Evolutionary conservation across 257 asterid species (phyloP).

Genomic region (Eustoma russellianum): DNA sequence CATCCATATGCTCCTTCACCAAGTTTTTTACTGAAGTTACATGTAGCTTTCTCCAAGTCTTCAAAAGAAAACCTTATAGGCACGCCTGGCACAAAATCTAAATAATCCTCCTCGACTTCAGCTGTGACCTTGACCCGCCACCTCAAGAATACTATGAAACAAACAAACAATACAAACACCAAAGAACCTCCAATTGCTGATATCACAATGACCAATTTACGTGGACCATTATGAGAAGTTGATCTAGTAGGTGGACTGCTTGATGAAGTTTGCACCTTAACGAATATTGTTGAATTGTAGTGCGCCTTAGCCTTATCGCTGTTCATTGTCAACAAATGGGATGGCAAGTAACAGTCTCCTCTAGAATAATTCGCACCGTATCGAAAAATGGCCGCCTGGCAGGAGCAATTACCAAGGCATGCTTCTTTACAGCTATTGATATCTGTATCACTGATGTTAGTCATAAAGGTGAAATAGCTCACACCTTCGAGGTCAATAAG

Average conservation of each 20-base stretch:
- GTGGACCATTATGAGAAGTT: neutral
- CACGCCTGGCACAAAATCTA: slow-evolving; percentile 23
- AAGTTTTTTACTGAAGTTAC: slow-evolving; percentile 14
- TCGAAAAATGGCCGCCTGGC: slow-evolving; percentile 36
- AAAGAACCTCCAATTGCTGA: slow-evolving; percentile 1
- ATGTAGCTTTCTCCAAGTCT: slow-evolving; percentile 14
- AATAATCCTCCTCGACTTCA: slow-evolving; percentile 18
- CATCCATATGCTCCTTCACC: slow-evolving; percentile 26
- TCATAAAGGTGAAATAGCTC: slow-evolving; percentile 17
- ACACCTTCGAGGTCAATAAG: slow-evolving; percentile 24
- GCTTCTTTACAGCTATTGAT: slow-evolving; percentile 24
- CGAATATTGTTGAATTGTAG: slow-evolving; percentile 12
- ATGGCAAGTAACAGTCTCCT: slow-evolving; percentile 28
- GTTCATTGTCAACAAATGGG: slow-evolving; percentile 24
- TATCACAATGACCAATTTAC: slow-evolving; percentile 7
- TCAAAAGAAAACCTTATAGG: slow-evolving; percentile 20
- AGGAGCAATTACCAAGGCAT: slow-evolving; percentile 31
- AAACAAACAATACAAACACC: slow-evolving; percentile 1
- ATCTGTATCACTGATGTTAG: slow-evolving; percentile 6
- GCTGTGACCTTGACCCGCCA: slow-evolving; percentile 4
- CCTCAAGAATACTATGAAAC: slow-evolving; percentile 1
- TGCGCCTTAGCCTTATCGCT: slow-evolving; percentile 13
- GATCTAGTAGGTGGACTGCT: neutral
- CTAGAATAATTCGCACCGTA: slow-evolving; percentile 15
- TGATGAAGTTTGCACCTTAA: slow-evolving; percentile 17